These are phyloP conservation scores for Pseudocercospora ulei DNA, from an alignment of 2,329 filamentous ascomycete species.

Conservation along the genomic window DNA sequence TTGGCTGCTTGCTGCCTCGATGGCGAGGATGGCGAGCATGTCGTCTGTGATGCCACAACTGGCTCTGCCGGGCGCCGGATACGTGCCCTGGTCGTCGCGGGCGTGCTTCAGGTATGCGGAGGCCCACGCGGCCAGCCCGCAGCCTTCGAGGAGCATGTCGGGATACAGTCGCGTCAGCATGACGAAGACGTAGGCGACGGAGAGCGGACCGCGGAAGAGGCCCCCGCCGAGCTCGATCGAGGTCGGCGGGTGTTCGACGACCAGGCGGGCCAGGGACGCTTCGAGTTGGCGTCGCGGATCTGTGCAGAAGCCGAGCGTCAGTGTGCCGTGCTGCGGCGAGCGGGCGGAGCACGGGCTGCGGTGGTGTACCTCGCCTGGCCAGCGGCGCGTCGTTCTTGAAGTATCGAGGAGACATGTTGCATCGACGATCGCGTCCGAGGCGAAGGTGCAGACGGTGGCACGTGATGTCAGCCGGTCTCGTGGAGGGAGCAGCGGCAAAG, in stretches of 20 bases:
- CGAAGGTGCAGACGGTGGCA: neutral
- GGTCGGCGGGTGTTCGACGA: conserved; percentile 42
- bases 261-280: conserved; percentile 43
- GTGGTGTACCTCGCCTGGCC: conserved; percentile 30
- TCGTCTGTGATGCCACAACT: conserved; percentile 46
- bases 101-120: conserved; percentile 45
- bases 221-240: conserved; percentile 41
- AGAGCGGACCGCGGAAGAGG: conserved; percentile 44
- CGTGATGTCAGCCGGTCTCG: no score
- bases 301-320: conserved; percentile 16
- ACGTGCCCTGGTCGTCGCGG: conserved; percentile 43
- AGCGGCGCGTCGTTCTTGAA: conserved; percentile 36
- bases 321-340: neutral
- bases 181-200: conserved; percentile 44
- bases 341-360: neutral
- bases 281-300: conserved; percentile 45
- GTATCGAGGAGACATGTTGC: conserved; percentile 33
- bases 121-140: conserved; percentile 42
- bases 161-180: conserved; percentile 44
- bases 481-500: no score
- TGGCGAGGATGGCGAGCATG: conserved; percentile 43
- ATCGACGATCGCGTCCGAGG: neutral
- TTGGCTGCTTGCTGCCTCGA: conserved; percentile 44
- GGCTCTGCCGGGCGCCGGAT: conserved; percentile 39
- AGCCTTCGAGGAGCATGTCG: conserved; percentile 41